Evolutionary conservation across 1,284 basidiomycete genomes (phyloP), one percentile per base, ranked within the genome.

Genomic region (Kalmanozyma brasiliensis): DNA sequence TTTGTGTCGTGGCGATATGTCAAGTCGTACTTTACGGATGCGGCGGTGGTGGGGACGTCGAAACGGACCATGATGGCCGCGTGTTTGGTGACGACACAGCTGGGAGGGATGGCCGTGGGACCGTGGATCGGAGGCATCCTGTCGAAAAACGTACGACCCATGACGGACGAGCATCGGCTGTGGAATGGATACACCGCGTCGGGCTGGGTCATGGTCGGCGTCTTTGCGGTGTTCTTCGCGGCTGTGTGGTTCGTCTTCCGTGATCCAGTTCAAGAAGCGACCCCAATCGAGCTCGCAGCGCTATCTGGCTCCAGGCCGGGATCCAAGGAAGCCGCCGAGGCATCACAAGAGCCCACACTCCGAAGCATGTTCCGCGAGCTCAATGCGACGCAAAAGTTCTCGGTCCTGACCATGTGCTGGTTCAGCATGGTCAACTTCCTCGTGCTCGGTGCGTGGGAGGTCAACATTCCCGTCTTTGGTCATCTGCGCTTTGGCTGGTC

Each of bases 381-480:
- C 41, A 49, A 65, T 30, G 26, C 43, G 14, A 38, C 58, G 14
- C 65, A 73, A 34, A 58, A 61, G 33, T 68, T 61, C 44, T 58
- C 57, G 40, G 65, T 73, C 3, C 16, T 60, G 17, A 64, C 62
- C 57, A 73, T 73, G 70, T 73, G 65, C 42, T 73, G 70, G 65
- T 68, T 65, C 51, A 53, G 57, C 29, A 73, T 73, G 65, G 57
- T 65, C 52, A 73, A 68, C 44, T 73, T 73, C 30, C 52, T 73
- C 26, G 60, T 64, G 9, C 56, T 73, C 2, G 70, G 70, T 6
- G 70, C 70, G 17, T 73, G 70, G 70, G 70, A 73, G 44, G 49
- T 58, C 64, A 73, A 73, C 52, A 64, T 73, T 29, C 65, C 65
- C 16, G 45, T 73, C 22, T 73, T 73, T 46, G 61, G 60, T 2